A percentile compares a stretch with the other conserved stretches of the same genome.
Evolutionary conservation across 1,139 yeast species (phyloP).

Genomic region (Lodderomyces beijingensis): DNA sequence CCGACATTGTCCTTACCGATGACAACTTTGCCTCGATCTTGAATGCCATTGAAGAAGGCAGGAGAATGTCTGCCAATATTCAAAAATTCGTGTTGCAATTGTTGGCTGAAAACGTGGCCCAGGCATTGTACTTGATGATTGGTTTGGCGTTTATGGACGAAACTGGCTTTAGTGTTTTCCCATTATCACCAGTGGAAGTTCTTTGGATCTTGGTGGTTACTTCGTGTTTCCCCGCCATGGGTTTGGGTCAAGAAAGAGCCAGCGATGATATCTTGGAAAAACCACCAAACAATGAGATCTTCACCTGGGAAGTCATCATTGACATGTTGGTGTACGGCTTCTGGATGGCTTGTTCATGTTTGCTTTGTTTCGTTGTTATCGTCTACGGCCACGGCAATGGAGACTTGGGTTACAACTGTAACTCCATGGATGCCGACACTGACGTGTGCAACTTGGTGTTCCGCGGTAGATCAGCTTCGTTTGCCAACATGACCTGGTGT

Average conservation of each 20-base stretch:
- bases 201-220: constrained; percentile 78
- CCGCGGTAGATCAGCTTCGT: constrained; percentile 76
- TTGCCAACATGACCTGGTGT: constrained; percentile 89
- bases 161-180: constrained; percentile 63
- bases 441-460: constrained; percentile 59
- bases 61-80: constrained; percentile 77
- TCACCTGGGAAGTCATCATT: constrained; percentile 63
- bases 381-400: constrained; percentile 69
- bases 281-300: constrained; percentile 63
- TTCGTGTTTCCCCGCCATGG: constrained; percentile 84
- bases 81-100: constrained; percentile 80
- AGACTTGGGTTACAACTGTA: constrained; percentile 59
- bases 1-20: constrained; percentile 95
- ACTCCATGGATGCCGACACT: constrained; percentile 13
- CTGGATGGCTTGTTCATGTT: constrained; percentile 70
- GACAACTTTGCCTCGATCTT: constrained; percentile 93
- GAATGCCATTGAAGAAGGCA: constrained; percentile 83
- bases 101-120: constrained; percentile 75
- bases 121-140: constrained; percentile 64
- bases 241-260: constrained; percentile 72
- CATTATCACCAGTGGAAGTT: constrained; percentile 75
- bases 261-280: constrained; percentile 60
- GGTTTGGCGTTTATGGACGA: constrained; percentile 68
- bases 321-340: constrained; percentile 77
- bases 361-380: constrained; percentile 61